phyloP scores from a whole-genome alignment of 306 rosid genomes.

The Dryas drummondii region DNA sequence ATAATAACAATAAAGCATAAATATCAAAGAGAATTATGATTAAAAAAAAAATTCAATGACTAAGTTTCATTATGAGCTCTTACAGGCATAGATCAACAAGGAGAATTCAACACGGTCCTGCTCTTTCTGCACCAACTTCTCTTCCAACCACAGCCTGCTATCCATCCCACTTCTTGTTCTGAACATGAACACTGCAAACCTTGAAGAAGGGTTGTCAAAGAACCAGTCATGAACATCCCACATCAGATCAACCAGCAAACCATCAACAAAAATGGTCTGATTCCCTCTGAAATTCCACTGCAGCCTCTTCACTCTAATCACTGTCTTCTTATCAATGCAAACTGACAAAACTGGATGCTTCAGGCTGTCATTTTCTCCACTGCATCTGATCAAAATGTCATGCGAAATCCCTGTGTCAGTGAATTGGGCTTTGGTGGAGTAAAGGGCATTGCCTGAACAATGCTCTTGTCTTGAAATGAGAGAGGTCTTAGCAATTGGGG shows the following conservation, averaged over 20 bases:
- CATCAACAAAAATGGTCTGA: conserved; percentile 81
- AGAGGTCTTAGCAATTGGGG: conserved; percentile 33
- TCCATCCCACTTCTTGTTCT: conserved; percentile 81
- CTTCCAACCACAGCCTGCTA: conserved; percentile 84
- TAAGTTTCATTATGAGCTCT: conserved; percentile 43
- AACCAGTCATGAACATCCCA: conserved; percentile 99
- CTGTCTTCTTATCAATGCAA: conserved; percentile 69
- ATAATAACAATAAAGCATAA: not conserved
- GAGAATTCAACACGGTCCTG: conserved; percentile 62
- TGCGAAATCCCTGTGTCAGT: conserved; percentile 59
- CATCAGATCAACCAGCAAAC: conserved; percentile 82
- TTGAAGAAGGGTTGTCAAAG: conserved; percentile 51
- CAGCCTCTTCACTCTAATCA: conserved; percentile 78
- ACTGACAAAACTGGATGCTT: conserved; percentile 53
- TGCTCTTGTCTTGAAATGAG: conserved; percentile 65
- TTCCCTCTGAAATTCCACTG: conserved; percentile 96
- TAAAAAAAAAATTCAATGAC: not conserved
- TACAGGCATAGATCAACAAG: conserved; percentile 86
- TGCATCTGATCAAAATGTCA: conserved; percentile 67
- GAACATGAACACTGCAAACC: conserved; percentile 81
- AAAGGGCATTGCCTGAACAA: conserved; percentile 60
- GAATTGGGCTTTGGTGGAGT: conserved; percentile 68
- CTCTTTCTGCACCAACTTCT: conserved; percentile 53
- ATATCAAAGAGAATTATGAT: conserved; percentile 11
- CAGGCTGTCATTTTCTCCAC: conserved; percentile 53